Evolutionary conservation across 371 early-diverging fungal genomes (phyloP), one percentile per base, ranked within the genome.

Genomic region (Lichtheimia ramosa): DNA sequence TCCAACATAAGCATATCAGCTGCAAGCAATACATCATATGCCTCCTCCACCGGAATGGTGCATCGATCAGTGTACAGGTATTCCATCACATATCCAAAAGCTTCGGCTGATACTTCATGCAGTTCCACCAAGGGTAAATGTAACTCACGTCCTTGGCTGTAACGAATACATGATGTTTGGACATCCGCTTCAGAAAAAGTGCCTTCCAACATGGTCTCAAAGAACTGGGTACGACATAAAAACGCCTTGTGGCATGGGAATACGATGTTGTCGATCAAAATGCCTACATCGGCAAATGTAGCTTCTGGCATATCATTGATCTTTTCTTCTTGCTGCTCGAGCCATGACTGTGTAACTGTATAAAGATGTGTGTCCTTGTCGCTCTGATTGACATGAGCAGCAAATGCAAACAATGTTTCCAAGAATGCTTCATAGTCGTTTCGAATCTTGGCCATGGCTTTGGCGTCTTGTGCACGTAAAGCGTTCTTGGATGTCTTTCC

Each of bases 41-140:
- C 75, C 43, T 63, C 34, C 8, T 71, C 63, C 18, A 57, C 43
- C 1, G 68, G 66, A 41, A 77, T 72, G 4, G 60, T 58, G 21
- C 70, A 69, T 16, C 64, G 67, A 48, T 77, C 77, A 13, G 77
- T 77, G 51, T 77, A 77, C 21, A 77, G 42, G 51, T 62, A 77
- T 34, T 77, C 73, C 3, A 70, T 51, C 3, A 74, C 56, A 48
- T 68, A 70, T 16, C 42, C 27, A 52, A 77, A 74, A 3, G 63
- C 48, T 34, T 68, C 68, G 3, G 75, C 55, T 0, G 64, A 21
- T 5, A 67, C 42, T 14, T 64, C 63, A n/a, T 59, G 60, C 14
- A 76, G 48, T 41, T 62, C 65, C 39, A 77, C 27, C 20, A 70
- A 24, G 3, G 72, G 67, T 25, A 70, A 25, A 2, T 49, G 18